These are phyloP conservation scores for Botrytis paeoniae DNA, from an alignment of 2,329 filamentous ascomycete genomes.

Conservation along the genomic window DNA sequence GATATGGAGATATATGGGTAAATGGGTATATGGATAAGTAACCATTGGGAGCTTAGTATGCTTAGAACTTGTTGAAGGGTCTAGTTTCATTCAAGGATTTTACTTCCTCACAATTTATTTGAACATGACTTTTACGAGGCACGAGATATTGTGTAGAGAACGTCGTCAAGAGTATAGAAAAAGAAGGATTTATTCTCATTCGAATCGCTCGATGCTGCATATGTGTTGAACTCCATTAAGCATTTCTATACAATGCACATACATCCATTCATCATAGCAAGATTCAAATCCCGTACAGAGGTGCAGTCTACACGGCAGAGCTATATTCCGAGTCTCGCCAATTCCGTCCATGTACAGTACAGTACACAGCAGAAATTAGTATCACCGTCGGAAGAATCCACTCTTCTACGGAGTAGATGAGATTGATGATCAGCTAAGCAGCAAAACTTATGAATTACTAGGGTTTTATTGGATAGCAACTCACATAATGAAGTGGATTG, in stretches of 20 bases:
- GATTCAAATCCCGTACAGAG: background rate
- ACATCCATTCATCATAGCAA: background rate
- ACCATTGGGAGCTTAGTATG: background rate
- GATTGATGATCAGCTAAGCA: conserved; percentile 7
- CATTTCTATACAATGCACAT: background rate
- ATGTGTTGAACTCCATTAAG: background rate
- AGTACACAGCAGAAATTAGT: background rate
- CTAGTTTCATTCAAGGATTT: background rate
- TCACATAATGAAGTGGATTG: background rate
- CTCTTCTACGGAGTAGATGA: background rate
- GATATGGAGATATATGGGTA: conserved; percentile 5
- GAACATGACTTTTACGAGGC: background rate
- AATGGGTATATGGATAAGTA: background rate
- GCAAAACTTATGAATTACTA: conserved; percentile 1
- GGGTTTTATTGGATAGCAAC: conserved; percentile 3
- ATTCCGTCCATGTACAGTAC: background rate
- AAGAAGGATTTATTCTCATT: background rate
- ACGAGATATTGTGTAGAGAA: background rate
- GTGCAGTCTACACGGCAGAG: background rate
- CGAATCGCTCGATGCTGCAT: background rate
- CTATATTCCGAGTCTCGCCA: conserved; percentile 1
- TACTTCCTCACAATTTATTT: background rate
- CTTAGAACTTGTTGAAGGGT: background rate
- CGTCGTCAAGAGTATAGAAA: background rate
- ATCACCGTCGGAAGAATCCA: background rate